Evolutionary conservation across 805 yeast genomes (phyloP), one percentile per base, ranked within the genome.

Genomic region (Candida pini): DNA sequence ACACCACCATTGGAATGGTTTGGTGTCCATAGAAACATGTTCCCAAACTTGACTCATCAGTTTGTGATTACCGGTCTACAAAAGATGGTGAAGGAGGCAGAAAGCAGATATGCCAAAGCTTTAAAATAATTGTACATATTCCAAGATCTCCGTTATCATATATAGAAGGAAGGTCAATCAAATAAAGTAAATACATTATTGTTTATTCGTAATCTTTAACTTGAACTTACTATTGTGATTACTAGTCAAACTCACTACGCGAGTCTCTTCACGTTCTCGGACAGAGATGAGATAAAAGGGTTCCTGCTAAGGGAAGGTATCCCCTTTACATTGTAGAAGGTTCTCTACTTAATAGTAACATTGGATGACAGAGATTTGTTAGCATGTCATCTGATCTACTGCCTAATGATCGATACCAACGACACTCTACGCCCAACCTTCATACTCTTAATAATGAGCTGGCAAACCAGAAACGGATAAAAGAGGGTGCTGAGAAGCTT

Each of bases 1-100:
- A 92, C 98, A 0, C 98, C 98, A 1, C 98, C 98, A 2, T 62
- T 92, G 38, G 98, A 92, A 55, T 92, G 98, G 98, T 84, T 92
- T 63, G 98, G 98, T 2, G 68, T 92, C 20, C 92, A 92, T 55
- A 70, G 97, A 45, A 74, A 81, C 48, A 76, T 79, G 45, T 78
- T 92, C 45, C 98, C 98, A 0, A 78, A 83, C 26, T 69, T 84
- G 39, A 81, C 96, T 0, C 97, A 92, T 53, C 90, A 87, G 55
- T 64, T 75, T 41, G 76, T 79, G 0, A 82, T 89, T 32, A 72
- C 82, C 10, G 74, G 80, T 2, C 63, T 92, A 33, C 96, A 87
- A 49, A 73, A 76, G 39, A 47, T 87, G 36, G 85, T 85, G 9
- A 76, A 73, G 30, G 79, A 85, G 47, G 81, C 85, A 8, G 87